Conservation (phyloP, 495 filamentous ascomycete genomes). For the Aspergillus nanangensis region DNA sequence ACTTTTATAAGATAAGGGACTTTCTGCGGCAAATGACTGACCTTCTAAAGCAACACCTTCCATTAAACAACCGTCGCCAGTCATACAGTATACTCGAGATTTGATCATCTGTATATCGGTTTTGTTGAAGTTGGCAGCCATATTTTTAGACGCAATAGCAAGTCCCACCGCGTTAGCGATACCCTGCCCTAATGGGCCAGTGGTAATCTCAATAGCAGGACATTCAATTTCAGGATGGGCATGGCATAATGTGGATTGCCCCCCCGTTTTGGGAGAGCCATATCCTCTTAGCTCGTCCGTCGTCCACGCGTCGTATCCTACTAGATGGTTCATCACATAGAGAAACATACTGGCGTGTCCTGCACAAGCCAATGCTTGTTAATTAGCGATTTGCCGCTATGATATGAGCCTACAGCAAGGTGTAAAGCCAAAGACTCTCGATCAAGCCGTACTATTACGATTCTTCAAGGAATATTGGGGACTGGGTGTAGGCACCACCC, state of each 20-base stretch:
- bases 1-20: no score
- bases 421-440: no score
- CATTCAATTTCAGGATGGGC: conserved; percentile 34
- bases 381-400: no score
- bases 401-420: no score
- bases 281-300: no score
- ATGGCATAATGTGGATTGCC: neutral
- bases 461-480: neutral
- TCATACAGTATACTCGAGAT: conserved; percentile 46
- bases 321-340: no score
- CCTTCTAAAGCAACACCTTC: conserved; percentile 53
- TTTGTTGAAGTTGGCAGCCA: conserved; percentile 46
- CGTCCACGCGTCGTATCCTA: no score
- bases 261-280: no score
- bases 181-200: conserved; percentile 54
- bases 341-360: no score
- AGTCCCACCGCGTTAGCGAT: conserved; percentile 54
- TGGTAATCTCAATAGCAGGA: conserved; percentile 51
- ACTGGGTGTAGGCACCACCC: neutral
- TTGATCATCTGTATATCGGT: conserved; percentile 10
- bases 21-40: no score
- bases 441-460: neutral
- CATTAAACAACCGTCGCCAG: conserved; percentile 51
- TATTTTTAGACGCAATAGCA: conserved; percentile 50
- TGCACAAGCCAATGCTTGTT: no score